These are phyloP conservation scores for Hypoxylon rubiginosum DNA, from an alignment of 2,329 filamentous ascomycete species.

Conservation along the genomic window DNA sequence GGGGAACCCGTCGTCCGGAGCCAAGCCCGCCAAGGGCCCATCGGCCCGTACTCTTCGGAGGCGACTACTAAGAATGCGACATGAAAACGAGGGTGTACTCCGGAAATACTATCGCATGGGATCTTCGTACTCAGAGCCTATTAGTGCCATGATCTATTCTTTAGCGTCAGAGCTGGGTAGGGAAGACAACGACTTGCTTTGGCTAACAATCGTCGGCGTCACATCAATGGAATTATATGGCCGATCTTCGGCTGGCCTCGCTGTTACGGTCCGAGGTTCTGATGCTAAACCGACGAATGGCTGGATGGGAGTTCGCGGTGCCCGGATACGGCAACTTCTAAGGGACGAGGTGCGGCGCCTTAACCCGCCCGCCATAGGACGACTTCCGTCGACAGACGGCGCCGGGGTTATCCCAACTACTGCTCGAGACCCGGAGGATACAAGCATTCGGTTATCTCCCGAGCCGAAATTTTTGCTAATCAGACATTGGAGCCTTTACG, in stretches of 20 bases:
- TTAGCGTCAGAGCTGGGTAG: constrained; percentile 93
- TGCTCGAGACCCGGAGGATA: constrained; percentile 89
- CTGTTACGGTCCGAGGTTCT: constrained; percentile 68
- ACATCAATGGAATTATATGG: constrained; percentile 95
- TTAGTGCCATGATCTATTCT: constrained; percentile 94
- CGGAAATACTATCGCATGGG: constrained; percentile 88
- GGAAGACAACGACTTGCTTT: constrained; percentile 96
- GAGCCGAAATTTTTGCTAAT: constrained; percentile 94
- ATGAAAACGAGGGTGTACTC: constrained; percentile 81
- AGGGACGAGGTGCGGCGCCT: constrained; percentile 94
- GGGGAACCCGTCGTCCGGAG: constrained; percentile 68
- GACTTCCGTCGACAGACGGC: constrained; percentile 70
- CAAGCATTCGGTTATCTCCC: constrained; percentile 89
- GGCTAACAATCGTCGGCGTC: constrained; percentile 94
- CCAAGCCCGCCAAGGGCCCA: constrained; percentile 70
- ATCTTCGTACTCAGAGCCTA: constrained; percentile 92
- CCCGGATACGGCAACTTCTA: constrained; percentile 85
- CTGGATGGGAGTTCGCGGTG: constrained; percentile 86
- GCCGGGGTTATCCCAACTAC: constrained; percentile 90
- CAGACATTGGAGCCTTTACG: constrained; percentile 96
- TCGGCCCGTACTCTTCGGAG: constrained; percentile 80
- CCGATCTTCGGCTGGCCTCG: constrained; percentile 83
- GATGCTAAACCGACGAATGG: constrained; percentile 72
- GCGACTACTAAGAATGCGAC: constrained; percentile 79
- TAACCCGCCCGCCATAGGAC: constrained; percentile 79